phyloP scores from a whole-genome alignment of 164 flowering plant genomes.

The Nymphaea thermarum region DNA sequence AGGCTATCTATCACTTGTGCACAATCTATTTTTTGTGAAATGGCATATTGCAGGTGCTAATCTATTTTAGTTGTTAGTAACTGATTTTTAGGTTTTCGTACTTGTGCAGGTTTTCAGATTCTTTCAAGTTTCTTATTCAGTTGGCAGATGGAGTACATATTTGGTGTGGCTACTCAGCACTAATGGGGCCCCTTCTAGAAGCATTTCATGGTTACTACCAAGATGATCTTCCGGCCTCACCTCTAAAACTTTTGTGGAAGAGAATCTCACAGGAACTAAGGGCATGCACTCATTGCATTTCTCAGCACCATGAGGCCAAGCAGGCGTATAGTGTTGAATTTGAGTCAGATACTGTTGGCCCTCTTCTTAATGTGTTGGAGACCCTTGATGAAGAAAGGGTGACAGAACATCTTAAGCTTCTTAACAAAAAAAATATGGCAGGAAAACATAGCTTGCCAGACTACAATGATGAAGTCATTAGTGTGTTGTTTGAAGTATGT shows the following conservation, averaged over 20 bases:
- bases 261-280: slow-evolving; percentile 70
- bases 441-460: slow-evolving; percentile 31
- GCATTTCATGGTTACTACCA: slow-evolving; percentile 65
- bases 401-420: slow-evolving; percentile 43
- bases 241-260: slow-evolving; percentile 61
- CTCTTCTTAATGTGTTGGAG: slow-evolving; percentile 59
- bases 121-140: slow-evolving; percentile 49
- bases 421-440: slow-evolving; percentile 36
- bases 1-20: not conserved
- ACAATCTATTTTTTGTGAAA: not conserved
- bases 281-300: slow-evolving; percentile 66
- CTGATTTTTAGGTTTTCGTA: not conserved
- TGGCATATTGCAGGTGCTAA: not conserved
- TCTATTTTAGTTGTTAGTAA: not conserved
- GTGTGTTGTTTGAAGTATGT: slow-evolving; percentile 79
- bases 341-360: slow-evolving; percentile 44
- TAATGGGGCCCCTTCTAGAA: slow-evolving; percentile 88
- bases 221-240: slow-evolving; percentile 48
- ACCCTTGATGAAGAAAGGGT: slow-evolving; percentile 85
- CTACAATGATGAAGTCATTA: slow-evolving; percentile 59
- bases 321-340: slow-evolving; percentile 58
- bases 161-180: slow-evolving; percentile 77
- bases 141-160: slow-evolving; percentile 53
- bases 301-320: slow-evolving; percentile 83
- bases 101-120: slow-evolving; percentile 70